Evolutionary conservation across 805 yeast species (phyloP).

Genomic region (Schwanniomyces vanrijiae): DNA sequence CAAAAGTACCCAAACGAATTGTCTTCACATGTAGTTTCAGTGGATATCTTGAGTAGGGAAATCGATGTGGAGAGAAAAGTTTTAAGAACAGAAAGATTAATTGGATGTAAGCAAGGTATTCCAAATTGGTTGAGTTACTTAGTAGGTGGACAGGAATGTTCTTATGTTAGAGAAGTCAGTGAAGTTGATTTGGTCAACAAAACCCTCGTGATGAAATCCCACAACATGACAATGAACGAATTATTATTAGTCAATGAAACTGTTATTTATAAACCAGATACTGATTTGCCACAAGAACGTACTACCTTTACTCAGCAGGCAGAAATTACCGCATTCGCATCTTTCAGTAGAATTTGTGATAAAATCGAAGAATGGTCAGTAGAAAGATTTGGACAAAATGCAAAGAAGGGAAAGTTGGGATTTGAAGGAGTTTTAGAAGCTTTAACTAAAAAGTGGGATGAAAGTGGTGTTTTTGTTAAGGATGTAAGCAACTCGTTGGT

Average conservation of each 20-base stretch:
- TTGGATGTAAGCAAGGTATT: conserved; percentile 83
- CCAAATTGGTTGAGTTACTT: conserved; percentile 77
- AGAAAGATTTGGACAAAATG: conserved; percentile 85
- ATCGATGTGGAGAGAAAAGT: conserved; percentile 46
- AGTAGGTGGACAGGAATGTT: conserved; percentile 70
- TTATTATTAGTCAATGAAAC: conserved; percentile 81
- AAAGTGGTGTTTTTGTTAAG: conserved; percentile 36
- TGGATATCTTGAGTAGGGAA: conserved; percentile 80
- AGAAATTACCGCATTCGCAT: conserved; percentile 81
- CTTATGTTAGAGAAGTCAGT: conserved; percentile 87
- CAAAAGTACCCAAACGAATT: conserved; percentile 93
- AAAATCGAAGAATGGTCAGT: conserved; percentile 91
- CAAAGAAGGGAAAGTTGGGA: conserved; percentile 76
- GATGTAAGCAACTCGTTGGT: conserved; percentile 26
- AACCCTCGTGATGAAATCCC: conserved; percentile 77
- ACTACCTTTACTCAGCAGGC: conserved; percentile 83
- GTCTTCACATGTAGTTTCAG: conserved; percentile 90
- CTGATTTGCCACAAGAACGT: conserved; percentile 42
- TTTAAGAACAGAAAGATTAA: conserved; percentile 79
- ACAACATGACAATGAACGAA: conserved; percentile 78
- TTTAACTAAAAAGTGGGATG: conserved; percentile 46
- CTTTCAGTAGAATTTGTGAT: conserved; percentile 67
- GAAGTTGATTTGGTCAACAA: conserved; percentile 69
- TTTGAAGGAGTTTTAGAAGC: conserved; percentile 75
- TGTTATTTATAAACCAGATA: conserved; percentile 77